These are phyloP conservation scores for Plasmodium knowlesi DNA, from an alignment of 169 alveolate genomes.

Conservation along the genomic window DNA sequence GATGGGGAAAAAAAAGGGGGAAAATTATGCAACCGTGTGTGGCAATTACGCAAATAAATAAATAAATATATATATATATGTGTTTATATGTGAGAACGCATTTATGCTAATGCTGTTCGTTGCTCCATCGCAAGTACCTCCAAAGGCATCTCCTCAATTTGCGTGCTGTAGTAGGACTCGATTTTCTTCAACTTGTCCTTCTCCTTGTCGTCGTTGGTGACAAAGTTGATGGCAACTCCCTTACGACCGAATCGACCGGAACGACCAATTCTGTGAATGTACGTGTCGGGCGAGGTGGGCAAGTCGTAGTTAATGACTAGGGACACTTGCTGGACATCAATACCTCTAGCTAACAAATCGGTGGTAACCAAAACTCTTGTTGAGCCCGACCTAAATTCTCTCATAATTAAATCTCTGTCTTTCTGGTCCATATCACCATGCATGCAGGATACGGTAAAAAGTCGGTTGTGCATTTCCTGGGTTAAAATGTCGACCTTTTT, in stretches of 20 bases:
- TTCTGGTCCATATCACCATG: conserved; percentile 98
- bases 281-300: conserved; percentile 97
- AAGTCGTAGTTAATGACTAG: conserved; percentile 98
- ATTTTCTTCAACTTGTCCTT: conserved; percentile 96
- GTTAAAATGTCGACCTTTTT: conserved; percentile 97
- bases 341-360: conserved; percentile 99
- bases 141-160: conserved; percentile 99
- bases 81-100: background rate
- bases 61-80: background rate
- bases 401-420: conserved; percentile 97
- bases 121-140: conserved; percentile 81
- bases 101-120: background rate
- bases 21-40: background rate
- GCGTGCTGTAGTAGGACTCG: conserved; percentile 98
- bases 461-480: conserved; percentile 97
- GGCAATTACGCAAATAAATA: background rate
- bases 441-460: conserved; percentile 96
- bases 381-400: conserved; percentile 96
- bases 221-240: conserved; percentile 99
- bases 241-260: conserved; percentile 99
- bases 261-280: conserved; percentile 99
- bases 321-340: conserved; percentile 99
- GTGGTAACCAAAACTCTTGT: conserved; percentile 98
- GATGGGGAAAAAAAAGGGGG: background rate
- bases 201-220: conserved; percentile 92